Conservation (phyloP, 2,329 filamentous ascomycete species). For the Sclerotinia subarctica region DNA sequence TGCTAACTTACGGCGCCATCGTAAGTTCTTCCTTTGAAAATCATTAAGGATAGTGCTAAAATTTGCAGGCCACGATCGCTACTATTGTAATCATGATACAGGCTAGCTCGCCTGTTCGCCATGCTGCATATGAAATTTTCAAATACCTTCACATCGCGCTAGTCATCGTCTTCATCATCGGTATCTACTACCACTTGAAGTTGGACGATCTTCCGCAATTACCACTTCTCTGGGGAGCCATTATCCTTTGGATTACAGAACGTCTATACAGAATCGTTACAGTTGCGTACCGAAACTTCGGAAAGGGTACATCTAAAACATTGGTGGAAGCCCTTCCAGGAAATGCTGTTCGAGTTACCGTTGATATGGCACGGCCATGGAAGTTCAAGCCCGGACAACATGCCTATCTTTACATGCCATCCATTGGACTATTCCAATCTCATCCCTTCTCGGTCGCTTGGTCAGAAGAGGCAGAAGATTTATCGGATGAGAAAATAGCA, state of each 20-base stretch:
- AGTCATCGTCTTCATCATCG: slow-evolving; percentile 57
- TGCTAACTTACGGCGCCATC: slow-evolving; percentile 59
- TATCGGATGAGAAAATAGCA: slow-evolving; percentile 53
- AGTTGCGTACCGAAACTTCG: slow-evolving; percentile 64
- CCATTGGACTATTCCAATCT: slow-evolving; percentile 68
- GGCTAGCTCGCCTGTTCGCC: slow-evolving; percentile 66
- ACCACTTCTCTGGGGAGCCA: slow-evolving; percentile 57
- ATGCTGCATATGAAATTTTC: slow-evolving; percentile 79
- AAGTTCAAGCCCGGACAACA: slow-evolving; percentile 72
- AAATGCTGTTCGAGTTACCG: slow-evolving; percentile 69
- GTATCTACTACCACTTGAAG: slow-evolving; percentile 64
- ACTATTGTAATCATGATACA: slow-evolving; percentile 64
- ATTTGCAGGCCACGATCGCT: slow-evolving; percentile 51
- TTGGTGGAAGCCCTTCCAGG: slow-evolving; percentile 73
- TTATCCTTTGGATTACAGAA: slow-evolving; percentile 67
- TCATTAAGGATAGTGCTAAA: slow-evolving; percentile 20
- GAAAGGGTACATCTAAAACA: slow-evolving; percentile 62
- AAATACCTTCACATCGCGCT: slow-evolving; percentile 67
- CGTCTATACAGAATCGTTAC: slow-evolving; percentile 57
- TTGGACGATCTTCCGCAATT: slow-evolving; percentile 54
- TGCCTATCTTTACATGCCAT: slow-evolving; percentile 75
- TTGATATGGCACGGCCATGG: slow-evolving; percentile 75
- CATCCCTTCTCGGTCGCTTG: slow-evolving; percentile 79
- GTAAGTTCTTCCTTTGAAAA: slow-evolving; percentile 43
- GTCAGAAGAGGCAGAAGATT: slow-evolving; percentile 62